Percentiles rank a stretch among this genome's conserved stretches.
These are phyloP conservation scores for Fusarium sp. DNA, from an alignment of 2,329 filamentous ascomycete genomes.

Conservation along the genomic window DNA sequence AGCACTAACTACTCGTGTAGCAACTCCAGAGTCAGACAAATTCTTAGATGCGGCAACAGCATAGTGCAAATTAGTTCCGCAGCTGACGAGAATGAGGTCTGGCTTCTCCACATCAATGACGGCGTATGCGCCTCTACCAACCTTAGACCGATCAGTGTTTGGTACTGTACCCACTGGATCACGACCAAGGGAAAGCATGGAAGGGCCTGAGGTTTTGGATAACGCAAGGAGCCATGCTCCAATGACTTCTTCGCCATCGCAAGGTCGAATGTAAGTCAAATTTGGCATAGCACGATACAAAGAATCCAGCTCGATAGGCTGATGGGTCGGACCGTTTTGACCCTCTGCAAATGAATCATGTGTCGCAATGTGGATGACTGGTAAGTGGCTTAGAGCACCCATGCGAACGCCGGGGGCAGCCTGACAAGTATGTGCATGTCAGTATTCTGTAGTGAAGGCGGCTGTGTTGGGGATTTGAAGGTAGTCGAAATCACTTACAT, in stretches of 20 bases:
- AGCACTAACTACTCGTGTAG: not conserved
- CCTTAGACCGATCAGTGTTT: not conserved
- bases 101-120: not conserved
- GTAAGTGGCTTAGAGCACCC: not conserved
- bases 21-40: constrained; percentile 38
- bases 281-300: constrained; percentile 49
- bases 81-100: constrained; percentile 31
- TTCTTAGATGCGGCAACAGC: constrained; percentile 56
- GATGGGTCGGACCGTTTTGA: not conserved
- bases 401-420: constrained; percentile 1
- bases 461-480: no score
- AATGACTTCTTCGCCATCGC: not conserved
- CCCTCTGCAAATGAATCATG: not conserved
- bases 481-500: not conserved
- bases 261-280: constrained; percentile 37
- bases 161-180: not conserved
- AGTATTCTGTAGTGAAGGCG: no score
- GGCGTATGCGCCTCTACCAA: not conserved
- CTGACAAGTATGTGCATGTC: not conserved
- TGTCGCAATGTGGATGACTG: not conserved
- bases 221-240: not conserved
- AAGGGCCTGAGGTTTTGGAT: not conserved
- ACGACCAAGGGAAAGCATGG: not conserved
- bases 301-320: constrained; percentile 42
- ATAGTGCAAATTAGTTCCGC: constrained; percentile 51